Evolutionary conservation across 2,329 filamentous ascomycete genomes (phyloP).

Genomic region (Dactylella cylindrospora): DNA sequence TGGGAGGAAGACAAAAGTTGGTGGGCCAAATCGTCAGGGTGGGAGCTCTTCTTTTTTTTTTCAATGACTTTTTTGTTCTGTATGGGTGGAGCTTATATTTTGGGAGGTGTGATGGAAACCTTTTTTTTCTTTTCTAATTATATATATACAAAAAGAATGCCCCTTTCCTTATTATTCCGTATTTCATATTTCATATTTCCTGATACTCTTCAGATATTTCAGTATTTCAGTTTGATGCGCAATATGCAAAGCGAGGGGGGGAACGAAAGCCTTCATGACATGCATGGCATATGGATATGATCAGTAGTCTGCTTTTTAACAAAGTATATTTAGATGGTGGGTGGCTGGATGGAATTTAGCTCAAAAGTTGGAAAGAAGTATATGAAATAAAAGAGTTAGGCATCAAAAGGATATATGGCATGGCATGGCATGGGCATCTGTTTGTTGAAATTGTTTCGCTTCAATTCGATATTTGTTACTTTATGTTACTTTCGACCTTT

Average conservation of each 20-base stretch:
- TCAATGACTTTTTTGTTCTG: not conserved
- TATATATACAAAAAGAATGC: constrained; percentile 12
- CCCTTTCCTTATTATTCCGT: not conserved
- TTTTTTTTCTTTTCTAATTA: too few relatives aligned
- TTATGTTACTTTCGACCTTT: not conserved
- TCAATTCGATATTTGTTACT: too few relatives aligned
- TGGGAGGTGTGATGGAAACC: not conserved
- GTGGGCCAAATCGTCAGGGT: constrained; percentile 36
- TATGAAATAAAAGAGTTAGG: not conserved
- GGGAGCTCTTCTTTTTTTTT: constrained; percentile 3
- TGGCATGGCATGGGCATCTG: not conserved
- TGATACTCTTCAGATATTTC: not conserved
- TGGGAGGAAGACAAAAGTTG: constrained; percentile 45
- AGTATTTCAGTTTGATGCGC: not conserved
- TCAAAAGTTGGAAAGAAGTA: not conserved
- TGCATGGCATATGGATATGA: too few relatives aligned
- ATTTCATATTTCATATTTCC: not conserved
- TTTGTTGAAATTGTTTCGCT: not conserved
- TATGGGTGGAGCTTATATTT: too few relatives aligned
- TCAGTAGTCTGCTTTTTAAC: not conserved
- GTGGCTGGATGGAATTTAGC: not conserved
- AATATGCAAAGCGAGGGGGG: too few relatives aligned
- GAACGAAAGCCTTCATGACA: too few relatives aligned
- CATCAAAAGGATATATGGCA: constrained; percentile 4
- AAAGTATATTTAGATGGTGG: not conserved